Conservation (phyloP, 352 stramenopile species). For the Phytophthora uliginosa region DNA sequence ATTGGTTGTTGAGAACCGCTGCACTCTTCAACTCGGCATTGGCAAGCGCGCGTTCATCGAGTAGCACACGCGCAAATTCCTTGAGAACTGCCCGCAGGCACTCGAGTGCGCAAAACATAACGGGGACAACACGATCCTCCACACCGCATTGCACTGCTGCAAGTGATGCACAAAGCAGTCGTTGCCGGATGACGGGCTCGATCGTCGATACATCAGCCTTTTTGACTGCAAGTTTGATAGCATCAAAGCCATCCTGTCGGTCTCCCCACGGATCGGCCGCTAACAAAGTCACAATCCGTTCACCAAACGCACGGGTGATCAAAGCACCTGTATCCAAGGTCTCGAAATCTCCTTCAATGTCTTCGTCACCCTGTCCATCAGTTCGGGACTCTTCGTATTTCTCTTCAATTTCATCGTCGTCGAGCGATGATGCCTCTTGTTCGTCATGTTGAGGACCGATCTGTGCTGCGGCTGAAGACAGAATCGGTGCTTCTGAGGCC, state of each 20-base stretch:
- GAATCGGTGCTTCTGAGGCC: slow-evolving; percentile 60
- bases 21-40: slow-evolving; percentile 35
- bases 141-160: slow-evolving; percentile 79
- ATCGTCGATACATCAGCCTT: slow-evolving; percentile 58
- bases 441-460: slow-evolving; percentile 10
- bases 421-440: background rate
- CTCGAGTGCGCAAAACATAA: slow-evolving; percentile 89
- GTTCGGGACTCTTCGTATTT: background rate
- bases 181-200: slow-evolving; percentile 46
- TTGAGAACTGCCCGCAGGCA: slow-evolving; percentile 75
- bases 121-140: slow-evolving; percentile 78
- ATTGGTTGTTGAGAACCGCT: slow-evolving; percentile 62
- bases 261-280: slow-evolving; percentile 84
- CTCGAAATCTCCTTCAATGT: slow-evolving; percentile 24
- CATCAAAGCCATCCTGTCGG: slow-evolving; percentile 83
- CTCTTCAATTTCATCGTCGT: slow-evolving; percentile 14
- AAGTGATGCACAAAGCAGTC: slow-evolving; percentile 73
- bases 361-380: slow-evolving; percentile 10
- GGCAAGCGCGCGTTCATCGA: slow-evolving; percentile 48
- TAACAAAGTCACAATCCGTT: slow-evolving; percentile 73
- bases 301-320: slow-evolving; percentile 78
- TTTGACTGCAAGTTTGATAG: slow-evolving; percentile 73
- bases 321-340: slow-evolving; percentile 69
- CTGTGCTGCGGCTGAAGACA: slow-evolving; percentile 54
- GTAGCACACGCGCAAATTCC: slow-evolving; percentile 60